Base-by-base conservation (phyloP, 257 asterid species). In the Henckelia pumila region DNA sequence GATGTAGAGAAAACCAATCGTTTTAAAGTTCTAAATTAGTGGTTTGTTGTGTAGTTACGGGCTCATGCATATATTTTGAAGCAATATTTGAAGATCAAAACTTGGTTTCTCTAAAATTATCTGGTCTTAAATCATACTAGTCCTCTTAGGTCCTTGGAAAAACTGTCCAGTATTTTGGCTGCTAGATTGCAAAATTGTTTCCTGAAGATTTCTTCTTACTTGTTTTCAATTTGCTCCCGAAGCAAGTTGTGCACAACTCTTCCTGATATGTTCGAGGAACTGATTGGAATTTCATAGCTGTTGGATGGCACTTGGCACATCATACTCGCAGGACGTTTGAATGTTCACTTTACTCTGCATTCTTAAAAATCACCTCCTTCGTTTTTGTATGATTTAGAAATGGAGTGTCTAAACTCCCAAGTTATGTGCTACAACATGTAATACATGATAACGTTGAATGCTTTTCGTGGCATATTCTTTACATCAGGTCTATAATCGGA, bases 401-500 rank as follows among this genome's bases (percentile, higher is more conserved):
- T 16, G 19, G 19, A 11, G 47, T 3, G 53, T 44, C 20, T 44
- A 44, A 44, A 44, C 20, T 44, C 20, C 53, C 20, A 16, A 44
- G 53, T 5, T 44, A 16, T 16, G 20, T 14, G 53, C 53, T 44
- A 13, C 53, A 44, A 44, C 53, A 44, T 44, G 16, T 44, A 14
- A 5, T 57, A 50, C 47, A 52, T 14, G 59, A 33, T 6, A 23
- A 24, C 14, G 19, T 37, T 25, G 2, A 49, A 49, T 17, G n/a
- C 50, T 62, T 44, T 60, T 50, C 40, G 24, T 69, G 29, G 65
- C 73, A 33, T 65, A 40, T 58, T 37, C 17, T 71, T 8, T 52
- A 61, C 33, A 60, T 50, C 77, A 80, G 89, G 83, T 56, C 21
- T 55, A 67, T 74, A 76, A 70, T 67, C 84, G 58, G 70, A 64